These are phyloP conservation scores for Thelonectria blattea DNA, from an alignment of 2,329 filamentous ascomycete genomes.

Conservation along the genomic window DNA sequence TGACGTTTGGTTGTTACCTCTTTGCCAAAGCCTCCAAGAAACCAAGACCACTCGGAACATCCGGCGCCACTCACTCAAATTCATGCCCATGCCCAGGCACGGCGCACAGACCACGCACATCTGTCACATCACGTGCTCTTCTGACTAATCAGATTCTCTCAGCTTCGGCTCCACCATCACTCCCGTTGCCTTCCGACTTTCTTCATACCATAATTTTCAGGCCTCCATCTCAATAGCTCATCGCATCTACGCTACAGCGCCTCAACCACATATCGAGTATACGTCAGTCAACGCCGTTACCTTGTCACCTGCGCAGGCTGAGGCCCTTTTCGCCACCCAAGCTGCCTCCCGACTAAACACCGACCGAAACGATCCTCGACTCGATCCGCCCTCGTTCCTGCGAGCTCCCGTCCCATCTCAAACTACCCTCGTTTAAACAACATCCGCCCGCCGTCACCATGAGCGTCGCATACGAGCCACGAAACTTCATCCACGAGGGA, in stretches of 20 bases:
- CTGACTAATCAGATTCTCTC: constrained; percentile 38
- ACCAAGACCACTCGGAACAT: constrained; percentile 26
- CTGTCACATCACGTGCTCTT: constrained; percentile 37
- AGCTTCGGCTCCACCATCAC: constrained; percentile 31
- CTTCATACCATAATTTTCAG: constrained; percentile 47
- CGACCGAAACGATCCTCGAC: constrained; percentile 21
- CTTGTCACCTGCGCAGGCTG: not conserved
- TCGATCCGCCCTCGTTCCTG: constrained; percentile 17
- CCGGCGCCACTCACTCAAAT: constrained; percentile 31
- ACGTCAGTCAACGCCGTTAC: constrained; percentile 4
- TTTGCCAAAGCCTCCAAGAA: constrained; percentile 7
- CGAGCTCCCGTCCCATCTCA: constrained; percentile 25
- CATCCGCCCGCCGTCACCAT: constrained; percentile 43
- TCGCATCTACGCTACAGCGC: constrained; percentile 19
- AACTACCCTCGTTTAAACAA: constrained; percentile 15
- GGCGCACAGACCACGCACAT: constrained; percentile 30
- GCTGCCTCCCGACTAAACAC: not conserved
- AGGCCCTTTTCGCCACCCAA: not conserved
- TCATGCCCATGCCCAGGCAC: constrained; percentile 6
- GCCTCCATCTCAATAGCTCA: constrained; percentile 39
- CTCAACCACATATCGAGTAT: constrained; percentile 20
- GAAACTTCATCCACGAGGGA: constrained; percentile 56
- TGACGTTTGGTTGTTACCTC: not conserved
- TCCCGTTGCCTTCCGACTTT: constrained; percentile 37
- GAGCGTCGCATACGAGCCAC: constrained; percentile 59